Evolutionary conservation across 495 filamentous ascomycete species (phyloP), one percentile per base, ranked within the genome.

Genomic region (Penicillium longicatenatum): DNA sequence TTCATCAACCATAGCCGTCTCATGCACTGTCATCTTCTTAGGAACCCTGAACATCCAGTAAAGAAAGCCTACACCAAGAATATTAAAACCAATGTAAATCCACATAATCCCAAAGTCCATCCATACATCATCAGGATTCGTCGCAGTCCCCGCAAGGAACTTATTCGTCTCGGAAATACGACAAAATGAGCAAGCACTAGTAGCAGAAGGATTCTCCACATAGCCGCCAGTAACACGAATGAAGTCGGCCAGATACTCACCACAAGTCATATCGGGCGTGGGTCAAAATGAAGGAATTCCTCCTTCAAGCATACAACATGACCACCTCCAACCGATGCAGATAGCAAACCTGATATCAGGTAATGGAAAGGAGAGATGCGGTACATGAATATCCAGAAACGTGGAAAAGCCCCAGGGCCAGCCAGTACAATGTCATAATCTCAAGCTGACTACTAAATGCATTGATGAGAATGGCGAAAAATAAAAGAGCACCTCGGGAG

Each of bases 391-490:
- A 84, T 86, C 86, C 86, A 90, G 76, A 89, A 90, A 12, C 75
- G 68, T 4, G 86, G 86, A 16, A 87, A 70, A 3, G n/a, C 19
- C 14, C 19, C 17, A 0, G 43, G 53, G 11, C 39, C 52, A 20
- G 37, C 39, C 16, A 54, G n/a, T 91, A 96, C 5, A 96, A 80
- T 6, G 89, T 92, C 31, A 96, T 73, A 56, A 88, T 84, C 68
- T 96, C 91, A 21, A 95, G 74, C 51, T 85, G 80, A 62, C 84
- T 87, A 45, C 86, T 76, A 60, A 97, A 95, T 22, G 91, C 91
- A 70, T 93, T 95, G 70, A 94, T 33, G 22, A 97, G 77, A 66
- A 93, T 86, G 35, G 90, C 86, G 67, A 96, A 95, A 80, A 96
- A 97, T 10, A 97, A 74, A 3, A 97, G 74, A 48, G 88, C 87